Conservation (phyloP, 495 filamentous ascomycete genomes). For the Penicillium ucsense region DNA sequence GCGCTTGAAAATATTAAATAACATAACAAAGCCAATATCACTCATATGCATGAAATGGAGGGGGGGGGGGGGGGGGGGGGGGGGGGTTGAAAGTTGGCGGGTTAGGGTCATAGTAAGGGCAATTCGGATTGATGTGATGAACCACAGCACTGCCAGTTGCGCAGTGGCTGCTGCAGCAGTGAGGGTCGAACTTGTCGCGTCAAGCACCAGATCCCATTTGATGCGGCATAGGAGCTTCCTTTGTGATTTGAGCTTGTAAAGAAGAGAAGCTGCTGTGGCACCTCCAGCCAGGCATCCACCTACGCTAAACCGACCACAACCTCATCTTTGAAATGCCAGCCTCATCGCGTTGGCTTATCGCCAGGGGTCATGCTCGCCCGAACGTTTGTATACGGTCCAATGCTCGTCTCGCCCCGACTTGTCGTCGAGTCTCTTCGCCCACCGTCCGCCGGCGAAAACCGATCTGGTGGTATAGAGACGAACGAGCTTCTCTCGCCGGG, state of each 20-base stretch:
- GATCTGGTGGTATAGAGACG: slow-evolving; percentile 15
- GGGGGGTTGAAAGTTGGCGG: background rate
- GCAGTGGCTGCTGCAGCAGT: too few relatives aligned
- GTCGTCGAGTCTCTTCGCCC: slow-evolving; percentile 17
- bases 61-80: background rate
- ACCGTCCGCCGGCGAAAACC: slow-evolving; percentile 21
- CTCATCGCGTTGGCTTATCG: slow-evolving; percentile 12
- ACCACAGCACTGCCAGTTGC: too few relatives aligned
- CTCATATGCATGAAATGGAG: background rate
- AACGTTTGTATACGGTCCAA: slow-evolving; percentile 5
- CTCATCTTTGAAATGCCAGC: too few relatives aligned
- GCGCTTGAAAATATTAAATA: background rate
- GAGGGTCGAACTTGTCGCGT: too few relatives aligned
- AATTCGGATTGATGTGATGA: too few relatives aligned
- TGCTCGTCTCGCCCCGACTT: slow-evolving; percentile 8
- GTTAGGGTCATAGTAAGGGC: background rate
- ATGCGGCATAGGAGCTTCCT: too few relatives aligned
- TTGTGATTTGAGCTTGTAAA: too few relatives aligned
- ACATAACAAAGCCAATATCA: slow-evolving; percentile 1
- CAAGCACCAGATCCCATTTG: too few relatives aligned
- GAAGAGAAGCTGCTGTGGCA: too few relatives aligned
- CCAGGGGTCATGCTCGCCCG: slow-evolving; percentile 10
- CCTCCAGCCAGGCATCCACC: too few relatives aligned
- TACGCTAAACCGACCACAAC: too few relatives aligned
- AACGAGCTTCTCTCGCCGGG: slow-evolving; percentile 9